Percentiles rank a stretch among this genome's conserved stretches.
Conservation (phyloP, 163 green algal species). For the Prototheca wickerhamii region DNA sequence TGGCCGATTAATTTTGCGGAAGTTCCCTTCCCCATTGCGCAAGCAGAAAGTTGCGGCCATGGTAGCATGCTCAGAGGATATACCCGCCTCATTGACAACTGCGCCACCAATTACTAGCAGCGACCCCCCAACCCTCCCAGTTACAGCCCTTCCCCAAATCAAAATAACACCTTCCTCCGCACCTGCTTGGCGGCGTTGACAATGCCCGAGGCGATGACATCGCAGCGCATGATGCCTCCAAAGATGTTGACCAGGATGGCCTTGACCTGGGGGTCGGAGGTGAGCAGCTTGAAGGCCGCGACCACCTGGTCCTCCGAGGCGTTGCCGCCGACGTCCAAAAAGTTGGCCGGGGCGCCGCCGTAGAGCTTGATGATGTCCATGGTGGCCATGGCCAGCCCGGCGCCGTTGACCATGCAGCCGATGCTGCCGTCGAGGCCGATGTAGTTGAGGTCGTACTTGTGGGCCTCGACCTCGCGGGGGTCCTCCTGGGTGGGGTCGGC, state of each 20-base stretch:
- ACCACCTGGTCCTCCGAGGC: conserved; percentile 87
- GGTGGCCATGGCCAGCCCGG: conserved; percentile 97
- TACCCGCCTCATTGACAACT: no score
- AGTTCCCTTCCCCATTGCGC: neutral
- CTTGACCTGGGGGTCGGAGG: conserved; percentile 86
- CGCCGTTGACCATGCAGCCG: conserved; percentile 98
- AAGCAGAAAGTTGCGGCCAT: no score
- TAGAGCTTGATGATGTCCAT: conserved; percentile 99
- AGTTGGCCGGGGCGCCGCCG: conserved; percentile 90
- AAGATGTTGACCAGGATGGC: conserved; percentile 99
- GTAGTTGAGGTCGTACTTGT: conserved; percentile 96
- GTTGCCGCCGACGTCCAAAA: conserved; percentile 94
- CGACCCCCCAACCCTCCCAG: no score
- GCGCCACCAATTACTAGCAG: no score
- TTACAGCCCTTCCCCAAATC: neutral
- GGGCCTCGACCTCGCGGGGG: conserved; percentile 75
- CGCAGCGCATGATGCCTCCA: conserved; percentile 99
- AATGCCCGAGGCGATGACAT: conserved; percentile 96
- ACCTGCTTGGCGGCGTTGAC: conserved; percentile 91
- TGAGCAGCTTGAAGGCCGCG: conserved; percentile 94
- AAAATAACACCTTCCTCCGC: neutral
- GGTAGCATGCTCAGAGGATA: no score
- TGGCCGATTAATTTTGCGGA: neutral
- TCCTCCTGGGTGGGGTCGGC: conserved; percentile 91
- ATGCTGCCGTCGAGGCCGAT: conserved; percentile 95